phyloP scores from a whole-genome alignment of 306 rosid genomes.

The Cucumis melo region DNA sequence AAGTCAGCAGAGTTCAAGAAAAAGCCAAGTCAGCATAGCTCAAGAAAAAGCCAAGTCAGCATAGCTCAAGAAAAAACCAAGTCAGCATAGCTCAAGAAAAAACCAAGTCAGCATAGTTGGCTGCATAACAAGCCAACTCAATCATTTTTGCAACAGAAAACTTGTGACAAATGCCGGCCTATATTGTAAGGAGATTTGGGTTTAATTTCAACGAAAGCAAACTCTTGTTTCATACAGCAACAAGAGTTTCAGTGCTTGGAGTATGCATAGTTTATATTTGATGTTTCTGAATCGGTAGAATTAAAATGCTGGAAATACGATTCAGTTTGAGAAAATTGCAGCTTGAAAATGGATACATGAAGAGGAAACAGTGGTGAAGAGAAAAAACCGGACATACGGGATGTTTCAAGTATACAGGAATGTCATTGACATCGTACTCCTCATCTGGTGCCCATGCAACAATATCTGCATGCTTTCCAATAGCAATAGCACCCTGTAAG shows the following conservation, averaged over 20 bases:
- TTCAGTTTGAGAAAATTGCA: neutral
- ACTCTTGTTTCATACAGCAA: neutral
- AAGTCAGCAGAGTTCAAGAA: neutral
- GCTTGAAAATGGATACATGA: neutral
- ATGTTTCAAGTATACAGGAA: slow-evolving; percentile 49
- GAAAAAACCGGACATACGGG: slow-evolving; percentile 31
- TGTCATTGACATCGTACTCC: slow-evolving; percentile 50
- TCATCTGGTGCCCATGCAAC: slow-evolving; percentile 86
- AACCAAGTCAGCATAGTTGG: neutral
- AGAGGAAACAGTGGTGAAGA: neutral
- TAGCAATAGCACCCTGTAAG: slow-evolving; percentile 58
- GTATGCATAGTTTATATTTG: neutral
- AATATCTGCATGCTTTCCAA: slow-evolving; percentile 76
- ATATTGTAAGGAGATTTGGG: neutral
- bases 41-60: neutral
- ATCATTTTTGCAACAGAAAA: neutral
- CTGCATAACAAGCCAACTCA: slow-evolving; percentile 1
- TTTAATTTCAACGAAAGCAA: neutral
- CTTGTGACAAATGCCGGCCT: neutral
- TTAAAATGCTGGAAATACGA: neutral
- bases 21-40: neutral
- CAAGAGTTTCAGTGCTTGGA: neutral
- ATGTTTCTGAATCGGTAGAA: neutral
- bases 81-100: neutral
- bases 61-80: neutral